Evolutionary conservation across 441 rosid species (phyloP).

Genomic region (Manihot esculenta): DNA sequence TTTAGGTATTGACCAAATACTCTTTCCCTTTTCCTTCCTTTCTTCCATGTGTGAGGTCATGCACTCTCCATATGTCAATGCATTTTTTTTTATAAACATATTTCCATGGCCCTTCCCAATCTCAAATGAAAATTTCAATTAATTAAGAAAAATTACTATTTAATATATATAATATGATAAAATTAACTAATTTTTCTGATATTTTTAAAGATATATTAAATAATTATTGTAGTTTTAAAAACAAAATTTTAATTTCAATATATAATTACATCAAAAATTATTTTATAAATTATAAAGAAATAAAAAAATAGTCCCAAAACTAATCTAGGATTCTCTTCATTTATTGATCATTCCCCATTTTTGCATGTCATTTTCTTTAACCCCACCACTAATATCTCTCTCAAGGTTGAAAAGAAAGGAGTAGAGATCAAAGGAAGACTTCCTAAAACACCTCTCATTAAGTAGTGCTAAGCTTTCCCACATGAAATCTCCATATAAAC

Average conservation of each 20-base stretch:
- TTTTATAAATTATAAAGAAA: too few species aligned
- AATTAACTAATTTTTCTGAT: too few species aligned
- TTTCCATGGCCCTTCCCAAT: constrained; percentile 33
- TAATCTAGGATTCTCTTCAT: constrained; percentile 58
- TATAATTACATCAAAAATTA: too few species aligned
- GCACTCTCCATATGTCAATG: constrained; percentile 23
- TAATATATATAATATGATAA: too few species aligned
- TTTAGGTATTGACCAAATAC: constrained; percentile 65
- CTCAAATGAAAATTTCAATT: too few species aligned
- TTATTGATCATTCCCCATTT: constrained; percentile 23
- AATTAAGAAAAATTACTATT: too few species aligned
- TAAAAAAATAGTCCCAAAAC: constrained; percentile 21
- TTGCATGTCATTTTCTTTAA: constrained; percentile 49
- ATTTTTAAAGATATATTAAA: too few species aligned
- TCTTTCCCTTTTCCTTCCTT: too few species aligned
- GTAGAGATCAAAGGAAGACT: too few species aligned
- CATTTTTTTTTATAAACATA: constrained; percentile 38
- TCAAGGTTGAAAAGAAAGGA: constrained; percentile 34
- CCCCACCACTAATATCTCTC: constrained; percentile 58
- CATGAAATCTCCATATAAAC: constrained; percentile 45
- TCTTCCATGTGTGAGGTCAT: constrained; percentile 10
- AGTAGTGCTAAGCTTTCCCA: constrained; percentile 56
- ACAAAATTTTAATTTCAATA: too few species aligned
- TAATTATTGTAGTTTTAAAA: too few species aligned
- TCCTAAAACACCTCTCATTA: too few species aligned